A percentile compares a stretch with the other conserved stretches of the same genome.
Evolutionary conservation across 2,329 filamentous ascomycete genomes (phyloP).

Genomic region (Pestalotiopsis sp.): DNA sequence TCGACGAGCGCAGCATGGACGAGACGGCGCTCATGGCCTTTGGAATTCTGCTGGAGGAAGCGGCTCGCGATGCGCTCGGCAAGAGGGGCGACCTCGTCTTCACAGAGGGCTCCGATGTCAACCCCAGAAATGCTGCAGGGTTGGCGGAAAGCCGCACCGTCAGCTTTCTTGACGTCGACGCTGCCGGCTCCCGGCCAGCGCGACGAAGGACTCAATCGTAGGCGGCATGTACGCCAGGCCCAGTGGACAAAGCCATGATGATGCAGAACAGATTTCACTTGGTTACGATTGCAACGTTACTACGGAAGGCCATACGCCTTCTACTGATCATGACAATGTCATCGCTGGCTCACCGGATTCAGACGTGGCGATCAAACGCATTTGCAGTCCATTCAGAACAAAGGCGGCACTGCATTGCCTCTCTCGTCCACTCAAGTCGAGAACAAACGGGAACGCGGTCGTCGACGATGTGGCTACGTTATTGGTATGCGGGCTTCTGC

Average conservation of each 20-base stretch:
- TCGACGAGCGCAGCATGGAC: constrained; percentile 68
- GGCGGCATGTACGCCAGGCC: neutral
- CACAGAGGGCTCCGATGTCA: constrained; percentile 55
- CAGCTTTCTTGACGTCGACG: constrained; percentile 19
- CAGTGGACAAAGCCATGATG: neutral
- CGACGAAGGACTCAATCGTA: neutral
- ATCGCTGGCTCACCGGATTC: no score
- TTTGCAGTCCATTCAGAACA: no score
- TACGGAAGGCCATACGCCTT: neutral
- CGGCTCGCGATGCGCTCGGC: constrained; percentile 62
- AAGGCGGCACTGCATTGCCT: no score
- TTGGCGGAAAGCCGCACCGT: constrained; percentile 14
- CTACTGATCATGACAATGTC: no score
- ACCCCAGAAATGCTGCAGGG: constrained; percentile 15
- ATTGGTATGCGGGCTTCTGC: neutral
- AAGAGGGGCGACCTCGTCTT: constrained; percentile 71
- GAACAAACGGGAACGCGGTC: no score
- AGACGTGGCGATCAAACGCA: no score
- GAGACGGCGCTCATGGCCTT: constrained; percentile 77
- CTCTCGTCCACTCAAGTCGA: no score
- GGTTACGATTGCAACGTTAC: neutral
- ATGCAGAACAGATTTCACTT: neutral
- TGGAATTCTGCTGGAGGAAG: constrained; percentile 76
- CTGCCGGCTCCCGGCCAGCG: neutral
- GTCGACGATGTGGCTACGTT: neutral